Evolutionary conservation across 108 stramenopile genomes (phyloP), one percentile per base, ranked within the genome.

Genomic region (Pseudonitzschia multiseries): DNA sequence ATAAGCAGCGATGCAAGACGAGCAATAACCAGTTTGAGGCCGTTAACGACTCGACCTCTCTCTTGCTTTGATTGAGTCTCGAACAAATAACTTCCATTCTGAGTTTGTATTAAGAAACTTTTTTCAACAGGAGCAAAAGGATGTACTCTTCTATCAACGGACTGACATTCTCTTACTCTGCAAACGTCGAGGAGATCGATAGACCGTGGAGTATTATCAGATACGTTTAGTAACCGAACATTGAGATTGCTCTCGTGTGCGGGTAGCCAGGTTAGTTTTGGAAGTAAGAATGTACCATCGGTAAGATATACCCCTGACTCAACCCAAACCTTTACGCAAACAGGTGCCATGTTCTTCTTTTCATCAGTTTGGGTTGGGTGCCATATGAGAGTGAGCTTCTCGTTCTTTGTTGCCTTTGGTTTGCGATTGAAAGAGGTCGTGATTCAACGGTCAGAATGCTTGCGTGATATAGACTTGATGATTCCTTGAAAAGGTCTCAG

Each of bases 1-100:
- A 87, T 83, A 15, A 87, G 69, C 28, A 83, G 46, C 18, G 87
- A 85, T n/a, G 84, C 87, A 3, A 88, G 66, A n/a, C 84, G 71
- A 21, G 87, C 87, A 71, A 88, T 79, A 18, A 84, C 69, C 18
- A 84, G 57, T 64, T 85, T 83, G n/a, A 85, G 63, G 8, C 83
- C 84, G 57, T 82, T 70, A n/a, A 88, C 87, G 28, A 85, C 69
- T 8, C 75, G 74, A 32, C 69, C 81, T 5, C 84, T 57, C 43
- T 88, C 83, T 61, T 83, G 57, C 21, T 57, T 64, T 9, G 68
- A 73, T 50, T 70, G 73, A 8, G 87, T 74, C 72, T 88, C 87
- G 44, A 88, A 85, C 26, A 88, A 10, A 44, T 70, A 70, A 18
- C 26, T 56, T 18, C 62, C 67, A 13, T 65, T 72, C 41, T 79